These are phyloP conservation scores for Boletus patriciae DNA, from an alignment of 768 basidiomycete species.

Conservation along the genomic window DNA sequence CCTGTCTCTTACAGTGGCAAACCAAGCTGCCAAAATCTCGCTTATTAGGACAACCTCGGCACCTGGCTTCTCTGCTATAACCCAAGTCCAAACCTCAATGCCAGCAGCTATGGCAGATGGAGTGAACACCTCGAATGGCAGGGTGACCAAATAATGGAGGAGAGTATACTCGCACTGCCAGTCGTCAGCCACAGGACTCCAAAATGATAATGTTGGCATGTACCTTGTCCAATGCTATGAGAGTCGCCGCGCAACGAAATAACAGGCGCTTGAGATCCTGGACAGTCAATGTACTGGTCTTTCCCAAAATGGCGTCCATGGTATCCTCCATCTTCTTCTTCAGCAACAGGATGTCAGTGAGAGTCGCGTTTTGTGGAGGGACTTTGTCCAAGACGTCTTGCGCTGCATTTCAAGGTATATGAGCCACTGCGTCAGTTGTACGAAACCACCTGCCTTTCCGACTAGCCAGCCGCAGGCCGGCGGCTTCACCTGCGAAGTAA, in stretches of 20 bases:
- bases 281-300: constrained; percentile 71
- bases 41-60: constrained; percentile 82
- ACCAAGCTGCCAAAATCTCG: constrained; percentile 88
- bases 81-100: constrained; percentile 96
- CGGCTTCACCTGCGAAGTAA: constrained; percentile 87
- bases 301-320: constrained; percentile 65
- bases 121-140: constrained; percentile 89
- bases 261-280: constrained; percentile 83
- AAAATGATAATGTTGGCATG: background rate
- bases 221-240: constrained; percentile 71
- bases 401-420: constrained; percentile 36
- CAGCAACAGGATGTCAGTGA: constrained; percentile 62
- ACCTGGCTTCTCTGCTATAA: constrained; percentile 80
- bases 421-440: background rate
- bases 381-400: constrained; percentile 59
- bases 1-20: constrained; percentile 69
- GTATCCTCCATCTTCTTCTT: constrained; percentile 67
- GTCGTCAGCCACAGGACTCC: constrained; percentile 2
- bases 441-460: constrained; percentile 50
- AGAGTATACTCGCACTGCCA: constrained; percentile 82
- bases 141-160: constrained; percentile 78
- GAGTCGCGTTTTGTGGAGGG: constrained; percentile 59
- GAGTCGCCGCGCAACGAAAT: constrained; percentile 80
- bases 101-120: constrained; percentile 84
- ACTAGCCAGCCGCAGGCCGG: constrained; percentile 72